A percentile compares a stretch with the other conserved stretches of the same genome.
phyloP scores from a whole-genome alignment of 768 basidiomycete genomes.

The Mycena haematopus region DNA sequence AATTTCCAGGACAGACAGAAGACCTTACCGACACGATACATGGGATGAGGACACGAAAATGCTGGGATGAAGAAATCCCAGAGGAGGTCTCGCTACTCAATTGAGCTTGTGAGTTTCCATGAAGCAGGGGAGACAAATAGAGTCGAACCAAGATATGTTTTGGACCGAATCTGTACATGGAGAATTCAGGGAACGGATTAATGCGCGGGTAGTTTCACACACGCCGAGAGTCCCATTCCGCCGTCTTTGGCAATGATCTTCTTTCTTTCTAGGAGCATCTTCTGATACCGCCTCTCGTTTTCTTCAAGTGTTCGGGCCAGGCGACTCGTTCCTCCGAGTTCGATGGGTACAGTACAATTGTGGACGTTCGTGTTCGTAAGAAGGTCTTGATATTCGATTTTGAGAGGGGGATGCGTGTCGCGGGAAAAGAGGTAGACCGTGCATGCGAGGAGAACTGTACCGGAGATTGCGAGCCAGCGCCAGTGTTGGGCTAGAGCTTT shows the following conservation, averaged over 20 bases:
- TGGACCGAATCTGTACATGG: not conserved
- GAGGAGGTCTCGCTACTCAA: not conserved
- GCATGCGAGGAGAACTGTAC: not conserved
- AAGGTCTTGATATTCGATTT: not conserved
- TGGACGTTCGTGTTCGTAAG: not conserved
- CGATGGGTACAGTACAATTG: not conserved
- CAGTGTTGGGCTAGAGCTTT: not conserved
- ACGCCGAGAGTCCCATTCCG: not conserved
- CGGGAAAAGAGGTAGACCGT: not conserved
- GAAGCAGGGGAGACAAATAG: not conserved
- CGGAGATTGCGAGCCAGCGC: not conserved
- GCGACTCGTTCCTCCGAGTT: not conserved
- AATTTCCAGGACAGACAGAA: not conserved
- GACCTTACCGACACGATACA: not conserved
- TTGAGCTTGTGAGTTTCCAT: not conserved
- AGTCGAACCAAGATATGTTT: not conserved
- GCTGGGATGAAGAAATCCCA: not conserved
- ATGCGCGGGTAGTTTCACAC: not conserved
- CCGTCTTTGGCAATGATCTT: not conserved
- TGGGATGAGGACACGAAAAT: not conserved
- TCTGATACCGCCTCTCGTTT: not conserved
- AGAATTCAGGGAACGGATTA: not conserved
- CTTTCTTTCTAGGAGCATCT: not conserved
- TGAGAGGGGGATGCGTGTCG: not conserved
- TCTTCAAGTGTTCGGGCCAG: not conserved